Conservation (phyloP, 2,329 filamentous ascomycete genomes). For the Colletotrichum shisoi region DNA sequence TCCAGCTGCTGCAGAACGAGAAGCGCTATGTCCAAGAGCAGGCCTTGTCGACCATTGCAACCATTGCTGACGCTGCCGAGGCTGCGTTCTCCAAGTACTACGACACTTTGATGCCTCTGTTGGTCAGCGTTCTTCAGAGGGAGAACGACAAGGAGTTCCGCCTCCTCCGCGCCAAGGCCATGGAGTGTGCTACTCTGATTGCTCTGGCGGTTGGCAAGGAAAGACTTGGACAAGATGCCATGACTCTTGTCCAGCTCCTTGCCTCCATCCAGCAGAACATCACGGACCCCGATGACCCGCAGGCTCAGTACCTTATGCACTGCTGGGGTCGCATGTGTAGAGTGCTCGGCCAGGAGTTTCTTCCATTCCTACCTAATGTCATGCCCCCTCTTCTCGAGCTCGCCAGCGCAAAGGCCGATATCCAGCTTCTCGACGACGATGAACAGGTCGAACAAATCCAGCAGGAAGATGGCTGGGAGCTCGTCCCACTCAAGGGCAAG, state of each 20-base stretch:
- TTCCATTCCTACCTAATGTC: constrained; percentile 89
- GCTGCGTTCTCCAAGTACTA: constrained; percentile 96
- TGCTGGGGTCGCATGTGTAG: constrained; percentile 99
- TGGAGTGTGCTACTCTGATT: constrained; percentile 98
- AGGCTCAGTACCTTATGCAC: constrained; percentile 96
- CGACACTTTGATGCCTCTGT: constrained; percentile 90
- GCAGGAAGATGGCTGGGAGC: constrained; percentile 95
- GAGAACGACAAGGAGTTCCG: constrained; percentile 95
- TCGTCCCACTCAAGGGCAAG: constrained; percentile 96
- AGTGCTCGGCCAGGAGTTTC: constrained; percentile 87
- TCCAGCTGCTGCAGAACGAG: constrained; percentile 85
- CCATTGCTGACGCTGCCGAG: constrained; percentile 97
- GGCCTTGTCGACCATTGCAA: constrained; percentile 95
- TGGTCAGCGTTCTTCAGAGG: constrained; percentile 87
- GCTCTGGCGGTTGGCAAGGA: constrained; percentile 94
- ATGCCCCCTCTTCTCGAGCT: constrained; percentile 93
- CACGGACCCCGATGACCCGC: constrained; percentile 90
- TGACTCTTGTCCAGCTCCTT: constrained; percentile 85
- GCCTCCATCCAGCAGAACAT: constrained; percentile 87
- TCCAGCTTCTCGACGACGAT: constrained; percentile 93
- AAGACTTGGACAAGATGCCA: constrained; percentile 85
- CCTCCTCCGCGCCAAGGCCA: constrained; percentile 91
- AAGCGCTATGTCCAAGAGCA: constrained; percentile 98
- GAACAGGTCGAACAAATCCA: constrained; percentile 92
- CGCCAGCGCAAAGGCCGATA: constrained; percentile 94